Evolutionary conservation across 2,329 filamentous ascomycete genomes (phyloP), one percentile per base, ranked within the genome.

Genomic region (Colletotrichum sp.): DNA sequence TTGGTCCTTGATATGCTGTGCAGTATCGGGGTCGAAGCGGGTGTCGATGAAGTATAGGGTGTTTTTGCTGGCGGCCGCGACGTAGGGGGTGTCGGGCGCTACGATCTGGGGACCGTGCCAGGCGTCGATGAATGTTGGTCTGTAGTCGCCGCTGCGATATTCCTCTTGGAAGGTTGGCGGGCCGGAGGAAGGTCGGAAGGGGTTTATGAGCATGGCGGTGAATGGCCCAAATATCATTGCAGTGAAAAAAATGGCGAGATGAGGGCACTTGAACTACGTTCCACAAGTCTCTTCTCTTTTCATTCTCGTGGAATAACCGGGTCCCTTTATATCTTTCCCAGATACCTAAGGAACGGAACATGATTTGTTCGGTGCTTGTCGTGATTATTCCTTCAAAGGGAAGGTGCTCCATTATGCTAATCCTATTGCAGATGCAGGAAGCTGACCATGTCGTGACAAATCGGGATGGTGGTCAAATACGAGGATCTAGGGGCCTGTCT

Each of bases 31-130:
- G 5, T 67, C 49, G 16, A 72, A 66, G 2, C 73, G 76, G 22
- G 76, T 77, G 44, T 79, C 77, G 32, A 79, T 74, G n/a, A 76
- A 78, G 67, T 78, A 75, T 8, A 78, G 59, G 13, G 68, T 55
- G 36, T 76, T 74, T 4, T 19, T 19, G 49, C 78, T 73, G 8
- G 66, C 69, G 13, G 72, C 78, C 19, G 76, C 77, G 4, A 78
- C 73, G 67, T 78, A 78, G 5, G 76, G 78, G 2, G 78, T 72
- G 5, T 78, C 65, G 19, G 78, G 78, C 8, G 77, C 78, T 6
- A 78, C 73, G 39, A 78, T 75, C 55, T 79, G 75, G 2, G 39
- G 77, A 6, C 70, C 69, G 25, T 39, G 19, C 63, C 71, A 64
- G n/a, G 63, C 25, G 13, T 72, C 49, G 67, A 78, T 15, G 22